Conservation (phyloP, 345 rosid genomes). For the Eutrema yunnanense region DNA sequence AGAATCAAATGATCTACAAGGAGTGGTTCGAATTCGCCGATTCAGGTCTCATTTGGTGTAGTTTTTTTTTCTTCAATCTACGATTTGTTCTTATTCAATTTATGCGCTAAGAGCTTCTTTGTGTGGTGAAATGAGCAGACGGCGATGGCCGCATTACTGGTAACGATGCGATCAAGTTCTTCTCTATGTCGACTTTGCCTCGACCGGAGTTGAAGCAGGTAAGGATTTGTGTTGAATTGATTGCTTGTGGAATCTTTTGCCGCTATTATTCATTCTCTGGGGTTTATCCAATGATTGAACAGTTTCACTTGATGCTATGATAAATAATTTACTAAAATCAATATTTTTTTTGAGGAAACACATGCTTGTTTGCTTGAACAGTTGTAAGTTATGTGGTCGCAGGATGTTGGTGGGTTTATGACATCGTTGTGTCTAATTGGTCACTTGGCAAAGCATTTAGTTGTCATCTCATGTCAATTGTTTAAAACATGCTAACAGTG, state of each 20-base stretch:
- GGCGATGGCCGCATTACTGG: constrained; percentile 91
- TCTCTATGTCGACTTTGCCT: constrained; percentile 66
- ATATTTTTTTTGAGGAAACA: no score
- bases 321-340: not conserved
- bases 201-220: constrained; percentile 92
- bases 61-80: not conserved
- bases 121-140: constrained; percentile 37
- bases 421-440: not conserved
- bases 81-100: not conserved
- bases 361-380: not conserved
- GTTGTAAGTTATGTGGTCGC: no score
- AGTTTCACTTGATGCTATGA: constrained; percentile 1
- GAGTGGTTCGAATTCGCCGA: constrained; percentile 86
- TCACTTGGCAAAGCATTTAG: not conserved
- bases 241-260: not conserved
- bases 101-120: not conserved
- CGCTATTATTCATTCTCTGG: not conserved
- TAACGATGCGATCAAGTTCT: constrained; percentile 75
- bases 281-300: not conserved
- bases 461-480: not conserved
- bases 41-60: constrained; percentile 44
- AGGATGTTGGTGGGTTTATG: not conserved
- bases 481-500: not conserved
- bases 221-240: not conserved
- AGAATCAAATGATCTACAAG: constrained; percentile 67